phyloP scores from a whole-genome alignment of 495 filamentous ascomycete species.

The Xylaria longipes region DNA sequence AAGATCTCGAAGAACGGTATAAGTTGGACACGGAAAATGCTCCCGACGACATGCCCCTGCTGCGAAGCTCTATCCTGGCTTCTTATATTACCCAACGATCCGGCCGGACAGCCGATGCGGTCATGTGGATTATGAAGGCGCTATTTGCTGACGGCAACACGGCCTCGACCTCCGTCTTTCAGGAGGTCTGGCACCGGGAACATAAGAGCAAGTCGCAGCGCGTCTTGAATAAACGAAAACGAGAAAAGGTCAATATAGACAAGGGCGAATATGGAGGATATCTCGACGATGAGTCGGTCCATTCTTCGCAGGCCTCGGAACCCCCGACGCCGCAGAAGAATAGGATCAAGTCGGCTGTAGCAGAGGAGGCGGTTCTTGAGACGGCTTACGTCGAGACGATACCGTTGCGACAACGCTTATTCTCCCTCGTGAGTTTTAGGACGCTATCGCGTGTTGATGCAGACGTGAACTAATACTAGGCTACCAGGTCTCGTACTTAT shows the following conservation, averaged over 20 bases:
- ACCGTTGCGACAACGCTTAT: conserved; percentile 67
- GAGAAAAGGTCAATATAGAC: conserved; percentile 52
- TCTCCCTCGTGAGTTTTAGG: conserved; percentile 46
- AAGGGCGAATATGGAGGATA: conserved; percentile 54
- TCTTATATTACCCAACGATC: conserved; percentile 43
- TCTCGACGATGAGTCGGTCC: conserved; percentile 46
- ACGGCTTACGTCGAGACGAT: conserved; percentile 64
- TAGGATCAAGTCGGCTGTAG: conserved; percentile 27
- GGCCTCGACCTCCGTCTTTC: conserved; percentile 46
- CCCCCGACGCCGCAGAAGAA: conserved; percentile 40
- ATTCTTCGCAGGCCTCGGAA: conserved; percentile 41
- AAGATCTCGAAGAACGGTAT: conserved; percentile 71
- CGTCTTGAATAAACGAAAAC: conserved; percentile 58
- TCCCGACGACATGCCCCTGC: conserved; percentile 38
- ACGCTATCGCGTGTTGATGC: neutral
- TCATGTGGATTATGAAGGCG: conserved; percentile 52
- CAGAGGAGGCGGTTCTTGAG: conserved; percentile 32
- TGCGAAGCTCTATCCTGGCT: conserved; percentile 43
- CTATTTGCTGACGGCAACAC: conserved; percentile 50
- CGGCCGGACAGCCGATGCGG: conserved; percentile 44
- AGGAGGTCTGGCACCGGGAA: conserved; percentile 58
- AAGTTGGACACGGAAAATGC: conserved; percentile 37
- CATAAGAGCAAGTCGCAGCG: conserved; percentile 40
- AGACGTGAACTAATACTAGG: conserved; percentile 15
- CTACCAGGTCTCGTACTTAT: conserved; percentile 37